phyloP scores from a whole-genome alignment of 176 grass and related monocot genomes.

The Tillandsia leiboldiana region DNA sequence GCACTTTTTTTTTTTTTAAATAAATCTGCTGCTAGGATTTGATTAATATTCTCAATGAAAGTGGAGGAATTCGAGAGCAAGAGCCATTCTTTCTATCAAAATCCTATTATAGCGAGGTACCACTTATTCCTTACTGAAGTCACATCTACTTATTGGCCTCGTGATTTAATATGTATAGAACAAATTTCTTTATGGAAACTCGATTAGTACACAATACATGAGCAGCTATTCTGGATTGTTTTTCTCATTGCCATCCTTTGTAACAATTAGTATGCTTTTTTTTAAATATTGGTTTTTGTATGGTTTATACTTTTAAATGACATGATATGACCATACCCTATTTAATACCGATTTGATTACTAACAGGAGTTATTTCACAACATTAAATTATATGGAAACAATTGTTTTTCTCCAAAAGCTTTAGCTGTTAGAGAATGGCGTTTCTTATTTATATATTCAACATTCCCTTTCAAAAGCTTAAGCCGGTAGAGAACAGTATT shows the following conservation, averaged over 20 bases:
- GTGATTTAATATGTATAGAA: not conserved
- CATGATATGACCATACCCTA: no score
- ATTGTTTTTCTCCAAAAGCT: no score
- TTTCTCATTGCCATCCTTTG: not conserved
- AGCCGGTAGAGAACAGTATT: no score
- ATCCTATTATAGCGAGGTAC: constrained; percentile 16
- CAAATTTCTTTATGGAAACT: not conserved
- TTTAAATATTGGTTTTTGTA: no score
- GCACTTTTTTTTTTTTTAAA: not conserved
- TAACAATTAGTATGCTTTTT: no score
- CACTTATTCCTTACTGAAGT: not conserved
- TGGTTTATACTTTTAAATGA: no score
- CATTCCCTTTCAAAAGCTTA: no score
- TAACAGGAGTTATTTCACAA: no score
- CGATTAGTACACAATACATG: not conserved
- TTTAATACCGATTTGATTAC: no score
- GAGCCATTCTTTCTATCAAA: constrained; percentile 29
- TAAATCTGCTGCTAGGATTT: constrained; percentile 9
- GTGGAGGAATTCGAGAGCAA: constrained; percentile 12
- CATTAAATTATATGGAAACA: no score
- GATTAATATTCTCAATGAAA: constrained; percentile 9
- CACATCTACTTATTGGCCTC: not conserved
- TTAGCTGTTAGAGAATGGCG: no score
- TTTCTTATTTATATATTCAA: no score
- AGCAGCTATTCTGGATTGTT: not conserved